Evolutionary conservation across 2,329 filamentous ascomycete genomes (phyloP), one percentile per base, ranked within the genome.

Genomic region (Paracamarosporium sp.): DNA sequence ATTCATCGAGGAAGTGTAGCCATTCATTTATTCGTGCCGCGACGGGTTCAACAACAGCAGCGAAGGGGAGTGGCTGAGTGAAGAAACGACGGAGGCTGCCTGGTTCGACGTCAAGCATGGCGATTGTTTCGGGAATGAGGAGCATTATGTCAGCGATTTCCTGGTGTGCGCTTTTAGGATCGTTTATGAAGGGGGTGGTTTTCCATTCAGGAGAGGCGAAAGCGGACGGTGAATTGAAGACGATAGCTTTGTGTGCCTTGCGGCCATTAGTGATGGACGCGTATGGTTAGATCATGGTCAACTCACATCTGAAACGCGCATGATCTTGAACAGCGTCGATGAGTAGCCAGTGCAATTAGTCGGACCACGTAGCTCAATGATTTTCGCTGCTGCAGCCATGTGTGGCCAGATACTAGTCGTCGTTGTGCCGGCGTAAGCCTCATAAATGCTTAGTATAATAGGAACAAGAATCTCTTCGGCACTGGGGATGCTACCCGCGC

Each of bases 351-450:
- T 69, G 57, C 67, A 72, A 27, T 72, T 72, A 1, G 43, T 50
- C 1, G 72, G 69, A 1, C 72, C 72, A 27, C 70, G 63, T 66
- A 75, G 67, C 8, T 67, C 65, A 46, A 75, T 65, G n/a, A 75
- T 69, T 44, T 69, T 65, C 4, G 59, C 62, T 3, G 71, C 66
- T 11, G 69, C 70, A 5, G 60, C 57, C 30, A 73, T 56, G 40
- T 75, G 71, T n/a, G 69, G 63, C 53, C 72, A 65, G 2, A 72
- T 65, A 22, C 69, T 72, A 15, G 65, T 63, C 2, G 64, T 58
- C 1, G 68, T 70, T 1, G 68, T 72, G 1, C 71, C 70, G 9
- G 68, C 67, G 27, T 72, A 72, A 0, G 72, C 59, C 47, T 73
- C 70, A 43, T 75, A 75, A 20, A 75, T 41, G 2, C 64, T 64